Evolutionary conservation across 148 eudicot genomes (phyloP).

Genomic region (Limonium bicolor): DNA sequence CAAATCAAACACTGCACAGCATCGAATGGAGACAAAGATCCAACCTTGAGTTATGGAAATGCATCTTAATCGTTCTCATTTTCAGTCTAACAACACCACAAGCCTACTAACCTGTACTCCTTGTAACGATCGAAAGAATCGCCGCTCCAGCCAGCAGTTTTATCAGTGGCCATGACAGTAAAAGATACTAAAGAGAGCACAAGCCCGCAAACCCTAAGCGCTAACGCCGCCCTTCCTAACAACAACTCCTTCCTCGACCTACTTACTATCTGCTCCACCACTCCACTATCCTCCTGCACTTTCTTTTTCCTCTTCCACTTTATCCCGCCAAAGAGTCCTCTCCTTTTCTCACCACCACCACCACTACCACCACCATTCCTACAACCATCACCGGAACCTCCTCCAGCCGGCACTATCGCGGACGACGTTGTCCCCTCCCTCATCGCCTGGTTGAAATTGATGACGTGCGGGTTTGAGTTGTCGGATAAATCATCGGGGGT

Average conservation of each 20-base stretch:
- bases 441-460: slow-evolving; percentile 14
- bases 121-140: slow-evolving; percentile 87
- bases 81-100: too few species aligned
- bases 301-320: slow-evolving; percentile 15
- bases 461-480: slow-evolving; percentile 7
- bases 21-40: too few species aligned
- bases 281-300: too few species aligned
- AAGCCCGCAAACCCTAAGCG: slow-evolving; percentile 47
- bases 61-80: too few species aligned
- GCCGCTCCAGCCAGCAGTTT: slow-evolving; percentile 84
- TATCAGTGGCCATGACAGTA: slow-evolving; percentile 74
- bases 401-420: slow-evolving; percentile 4
- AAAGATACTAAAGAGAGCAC: slow-evolving; percentile 52
- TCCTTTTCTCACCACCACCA: slow-evolving; percentile 16
- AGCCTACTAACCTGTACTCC: slow-evolving; percentile 54
- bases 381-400: slow-evolving; percentile 8
- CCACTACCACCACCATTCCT: slow-evolving; percentile 8
- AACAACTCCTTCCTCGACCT: slow-evolving; percentile 23
- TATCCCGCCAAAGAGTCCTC: slow-evolving; percentile 6
- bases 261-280: slow-evolving; percentile 15
- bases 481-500: not conserved
- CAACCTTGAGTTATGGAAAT: not conserved
- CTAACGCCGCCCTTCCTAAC: slow-evolving; percentile 37
- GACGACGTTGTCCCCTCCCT: slow-evolving; percentile 20
- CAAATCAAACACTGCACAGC: not conserved